phyloP scores from a whole-genome alignment of 345 rosid genomes.

The Viola odorata region DNA sequence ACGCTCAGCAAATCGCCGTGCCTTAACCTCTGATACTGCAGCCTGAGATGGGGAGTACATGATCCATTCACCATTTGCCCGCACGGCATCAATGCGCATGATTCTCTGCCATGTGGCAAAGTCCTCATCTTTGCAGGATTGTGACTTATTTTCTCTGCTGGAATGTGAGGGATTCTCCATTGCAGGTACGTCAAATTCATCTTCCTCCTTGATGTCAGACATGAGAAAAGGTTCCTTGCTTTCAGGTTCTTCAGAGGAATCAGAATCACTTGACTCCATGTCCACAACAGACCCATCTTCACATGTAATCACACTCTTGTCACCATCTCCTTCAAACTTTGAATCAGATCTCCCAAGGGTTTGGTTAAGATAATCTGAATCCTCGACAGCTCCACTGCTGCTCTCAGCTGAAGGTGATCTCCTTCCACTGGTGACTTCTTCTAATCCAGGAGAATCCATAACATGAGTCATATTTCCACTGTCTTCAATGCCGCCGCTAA shows the following conservation, averaged over 20 bases:
- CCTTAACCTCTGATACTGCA: conserved; percentile 46
- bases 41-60: conserved; percentile 68
- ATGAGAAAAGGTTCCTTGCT: conserved; percentile 31
- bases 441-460: conserved; percentile 38
- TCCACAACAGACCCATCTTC: conserved; percentile 46
- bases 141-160: conserved; percentile 26
- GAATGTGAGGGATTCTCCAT: conserved; percentile 28
- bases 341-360: conserved; percentile 19
- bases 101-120: conserved; percentile 85
- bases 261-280: conserved; percentile 48
- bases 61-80: conserved; percentile 80
- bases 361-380: conserved; percentile 22
- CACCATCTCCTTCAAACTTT: conserved; percentile 35
- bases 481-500: conserved; percentile 34
- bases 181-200: conserved; percentile 22
- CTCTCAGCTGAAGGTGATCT: conserved; percentile 27
- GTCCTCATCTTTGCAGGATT: conserved; percentile 52
- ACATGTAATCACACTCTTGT: conserved; percentile 38
- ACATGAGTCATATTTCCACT: conserved; percentile 41
- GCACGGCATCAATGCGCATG: conserved; percentile 84
- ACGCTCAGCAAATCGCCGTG: conserved; percentile 48
- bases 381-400: conserved; percentile 21
- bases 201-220: conserved; percentile 27
- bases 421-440: conserved; percentile 33
- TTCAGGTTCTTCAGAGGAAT: conserved; percentile 54